These are phyloP conservation scores for Crithidia acanthocephali DNA, from an alignment of 208 protist genomes.

Conservation along the genomic window DNA sequence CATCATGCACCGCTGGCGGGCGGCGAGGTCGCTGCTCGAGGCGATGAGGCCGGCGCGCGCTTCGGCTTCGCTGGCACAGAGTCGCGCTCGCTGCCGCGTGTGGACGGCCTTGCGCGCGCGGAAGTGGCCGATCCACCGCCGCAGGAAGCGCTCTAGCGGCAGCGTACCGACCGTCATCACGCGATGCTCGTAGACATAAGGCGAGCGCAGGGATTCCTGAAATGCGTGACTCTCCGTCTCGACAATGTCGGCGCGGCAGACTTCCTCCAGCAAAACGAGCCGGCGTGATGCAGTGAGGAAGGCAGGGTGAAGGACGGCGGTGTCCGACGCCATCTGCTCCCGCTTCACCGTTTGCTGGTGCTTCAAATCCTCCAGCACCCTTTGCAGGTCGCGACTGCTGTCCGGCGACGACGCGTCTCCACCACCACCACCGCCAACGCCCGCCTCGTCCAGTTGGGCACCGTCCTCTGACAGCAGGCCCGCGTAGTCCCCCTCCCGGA, in stretches of 20 bases:
- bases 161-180: constrained; percentile 38
- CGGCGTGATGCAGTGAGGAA: not conserved
- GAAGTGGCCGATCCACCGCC: constrained; percentile 35
- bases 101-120: constrained; percentile 38
- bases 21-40: constrained; percentile 22
- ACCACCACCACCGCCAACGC: too few relatives aligned
- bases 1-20: constrained; percentile 25
- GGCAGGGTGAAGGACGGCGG: constrained; percentile 8
- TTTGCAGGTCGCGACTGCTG: not conserved
- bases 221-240: constrained; percentile 34
- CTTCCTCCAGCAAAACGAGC: constrained; percentile 38
- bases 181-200: constrained; percentile 33
- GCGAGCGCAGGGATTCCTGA: not conserved
- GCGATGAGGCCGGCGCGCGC: constrained; percentile 43
- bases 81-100: not conserved
- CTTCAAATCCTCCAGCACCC: not conserved
- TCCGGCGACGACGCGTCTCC: not conserved
- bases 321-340: not conserved
- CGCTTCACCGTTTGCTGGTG: not conserved
- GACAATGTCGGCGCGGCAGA: constrained; percentile 34
- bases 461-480: not conserved
- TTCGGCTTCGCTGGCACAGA: constrained; percentile 28
- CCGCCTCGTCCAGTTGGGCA: too few relatives aligned
- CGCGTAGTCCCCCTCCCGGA: not conserved
- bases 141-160: constrained; percentile 41